phyloP scores from a whole-genome alignment of 2,329 filamentous ascomycete genomes.

The Ophidiomyces ophidiicola region DNA sequence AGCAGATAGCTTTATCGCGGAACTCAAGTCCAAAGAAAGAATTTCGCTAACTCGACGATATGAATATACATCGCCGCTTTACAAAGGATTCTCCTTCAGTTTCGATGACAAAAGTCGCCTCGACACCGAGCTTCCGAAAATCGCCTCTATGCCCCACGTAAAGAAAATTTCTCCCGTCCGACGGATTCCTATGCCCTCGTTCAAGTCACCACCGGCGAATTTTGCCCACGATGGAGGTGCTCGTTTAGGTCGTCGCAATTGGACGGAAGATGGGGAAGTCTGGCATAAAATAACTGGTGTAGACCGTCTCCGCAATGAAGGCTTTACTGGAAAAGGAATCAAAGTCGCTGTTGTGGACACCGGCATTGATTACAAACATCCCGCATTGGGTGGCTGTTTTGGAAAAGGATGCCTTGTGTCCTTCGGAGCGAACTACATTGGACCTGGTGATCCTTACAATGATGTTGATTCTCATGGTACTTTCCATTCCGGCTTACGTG shows the following conservation, averaged over 20 bases:
- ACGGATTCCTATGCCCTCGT: not conserved
- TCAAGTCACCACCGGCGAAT: not conserved
- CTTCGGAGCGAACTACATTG: not conserved
- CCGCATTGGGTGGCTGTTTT: not conserved
- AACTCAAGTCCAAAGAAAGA: not conserved
- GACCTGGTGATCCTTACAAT: not conserved
- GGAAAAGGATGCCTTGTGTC: not conserved
- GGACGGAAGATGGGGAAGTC: not conserved
- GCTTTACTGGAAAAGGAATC: not conserved
- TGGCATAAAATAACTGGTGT: not conserved
- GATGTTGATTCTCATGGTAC: not conserved
- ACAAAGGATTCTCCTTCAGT: not conserved
- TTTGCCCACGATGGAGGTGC: not conserved
- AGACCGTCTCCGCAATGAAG: not conserved
- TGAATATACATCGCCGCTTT: not conserved
- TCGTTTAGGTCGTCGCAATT: not conserved
- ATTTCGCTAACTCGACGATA: not conserved
- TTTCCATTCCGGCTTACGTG: not conserved
- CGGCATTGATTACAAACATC: not conserved
- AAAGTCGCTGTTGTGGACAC: not conserved
- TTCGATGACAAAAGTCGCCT: not conserved
- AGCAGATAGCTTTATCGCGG: not conserved
- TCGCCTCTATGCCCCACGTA: not conserved
- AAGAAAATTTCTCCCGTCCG: not conserved
- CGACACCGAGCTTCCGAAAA: not conserved